phyloP scores from a whole-genome alignment of 495 filamentous ascomycete genomes.

The Penicillium robsamsonii region DNA sequence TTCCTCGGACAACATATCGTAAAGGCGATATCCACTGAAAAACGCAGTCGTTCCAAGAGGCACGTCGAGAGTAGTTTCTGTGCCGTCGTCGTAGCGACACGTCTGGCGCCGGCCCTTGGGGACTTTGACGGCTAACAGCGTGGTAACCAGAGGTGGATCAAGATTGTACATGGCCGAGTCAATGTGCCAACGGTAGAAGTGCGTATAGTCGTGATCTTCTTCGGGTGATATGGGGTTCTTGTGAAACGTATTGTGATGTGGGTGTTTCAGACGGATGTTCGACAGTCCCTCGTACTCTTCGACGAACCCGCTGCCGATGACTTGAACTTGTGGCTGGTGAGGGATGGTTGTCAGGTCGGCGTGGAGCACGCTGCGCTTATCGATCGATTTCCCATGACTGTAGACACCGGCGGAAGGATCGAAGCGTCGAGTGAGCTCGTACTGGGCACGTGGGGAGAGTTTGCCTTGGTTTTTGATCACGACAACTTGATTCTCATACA shows the following conservation, averaged over 20 bases:
- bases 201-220: slow-evolving; percentile 61
- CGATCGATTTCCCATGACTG: slow-evolving; percentile 67
- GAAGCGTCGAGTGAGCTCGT: slow-evolving; percentile 63
- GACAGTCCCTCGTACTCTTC: slow-evolving; percentile 60
- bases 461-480: slow-evolving; percentile 61
- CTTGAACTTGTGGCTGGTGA: slow-evolving; percentile 71
- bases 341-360: slow-evolving; percentile 72
- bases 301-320: slow-evolving; percentile 67
- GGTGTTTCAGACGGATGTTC: slow-evolving; percentile 62
- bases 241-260: slow-evolving; percentile 69
- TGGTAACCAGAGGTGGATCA: slow-evolving; percentile 65
- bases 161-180: slow-evolving; percentile 69
- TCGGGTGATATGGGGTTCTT: slow-evolving; percentile 54
- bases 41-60: slow-evolving; percentile 70
- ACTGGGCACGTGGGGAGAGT: slow-evolving; percentile 61
- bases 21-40: slow-evolving; percentile 61
- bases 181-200: slow-evolving; percentile 75
- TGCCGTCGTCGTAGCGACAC: slow-evolving; percentile 66
- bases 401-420: slow-evolving; percentile 59
- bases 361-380: slow-evolving; percentile 65
- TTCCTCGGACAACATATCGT: slow-evolving; percentile 53
- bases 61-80: slow-evolving; percentile 60
- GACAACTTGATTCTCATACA: slow-evolving; percentile 62
- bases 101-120: slow-evolving; percentile 59
- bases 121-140: slow-evolving; percentile 62